phyloP scores from a whole-genome alignment of 768 basidiomycete genomes.

The Xerocomus spinulosus region DNA sequence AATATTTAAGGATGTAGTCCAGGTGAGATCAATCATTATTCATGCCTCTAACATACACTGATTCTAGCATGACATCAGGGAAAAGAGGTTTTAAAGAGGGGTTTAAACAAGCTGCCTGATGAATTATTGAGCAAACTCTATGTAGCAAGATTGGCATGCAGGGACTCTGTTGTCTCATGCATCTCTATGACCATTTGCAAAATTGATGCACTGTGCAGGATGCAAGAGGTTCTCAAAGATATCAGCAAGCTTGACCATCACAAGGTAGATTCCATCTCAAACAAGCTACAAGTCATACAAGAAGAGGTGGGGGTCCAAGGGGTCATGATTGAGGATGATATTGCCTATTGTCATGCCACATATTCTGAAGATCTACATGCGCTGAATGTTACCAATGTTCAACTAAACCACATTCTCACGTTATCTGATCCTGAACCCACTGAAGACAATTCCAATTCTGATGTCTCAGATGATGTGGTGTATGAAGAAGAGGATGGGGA shows the following conservation, averaged over 20 bases:
- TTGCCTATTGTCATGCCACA: too few species aligned
- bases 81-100: neutral
- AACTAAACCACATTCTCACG: too few species aligned
- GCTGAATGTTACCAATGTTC: too few species aligned
- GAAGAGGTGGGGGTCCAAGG: neutral
- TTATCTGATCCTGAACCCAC: too few species aligned
- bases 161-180: neutral
- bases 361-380: too few species aligned
- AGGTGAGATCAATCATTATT: neutral
- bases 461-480: too few species aligned
- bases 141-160: neutral
- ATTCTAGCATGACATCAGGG: neutral
- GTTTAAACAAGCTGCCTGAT: neutral
- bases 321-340: neutral
- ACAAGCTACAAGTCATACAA: neutral
- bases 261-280: neutral
- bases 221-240: neutral
- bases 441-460: too few species aligned
- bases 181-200: neutral
- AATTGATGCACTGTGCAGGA: neutral
- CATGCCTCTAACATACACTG: neutral
- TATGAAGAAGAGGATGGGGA: too few species aligned
- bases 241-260: neutral
- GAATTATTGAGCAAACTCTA: neutral
- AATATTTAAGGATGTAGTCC: neutral